phyloP scores from a whole-genome alignment of 257 asterid species.

The Lycium barbarum region DNA sequence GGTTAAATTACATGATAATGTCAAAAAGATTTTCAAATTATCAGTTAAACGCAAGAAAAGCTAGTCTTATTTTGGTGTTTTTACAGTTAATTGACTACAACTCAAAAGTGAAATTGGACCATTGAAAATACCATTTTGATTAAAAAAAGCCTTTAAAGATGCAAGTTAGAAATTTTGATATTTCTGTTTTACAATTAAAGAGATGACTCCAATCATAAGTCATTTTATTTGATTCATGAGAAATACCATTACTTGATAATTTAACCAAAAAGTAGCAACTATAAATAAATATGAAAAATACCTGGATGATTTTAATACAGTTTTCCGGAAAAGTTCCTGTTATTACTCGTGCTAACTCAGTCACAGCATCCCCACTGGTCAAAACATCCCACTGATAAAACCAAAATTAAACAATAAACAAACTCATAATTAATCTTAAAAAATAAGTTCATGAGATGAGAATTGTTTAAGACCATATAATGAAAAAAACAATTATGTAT shows the following conservation, averaged over 20 bases:
- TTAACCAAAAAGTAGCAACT: background rate
- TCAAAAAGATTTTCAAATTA: too few relatives aligned
- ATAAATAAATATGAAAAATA: constrained; percentile 26
- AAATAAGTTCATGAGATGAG: background rate
- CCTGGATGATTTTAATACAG: constrained; percentile 67
- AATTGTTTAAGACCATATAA: background rate
- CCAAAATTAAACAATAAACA: background rate
- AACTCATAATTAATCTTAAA: background rate
- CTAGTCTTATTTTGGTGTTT: too few relatives aligned
- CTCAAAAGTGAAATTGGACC: too few relatives aligned
- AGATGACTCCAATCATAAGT: background rate
- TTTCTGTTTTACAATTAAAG: background rate
- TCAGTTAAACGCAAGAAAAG: too few relatives aligned
- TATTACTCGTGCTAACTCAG: constrained; percentile 56
- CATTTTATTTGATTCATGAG: background rate
- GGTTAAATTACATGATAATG: too few relatives aligned
- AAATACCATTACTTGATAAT: background rate
- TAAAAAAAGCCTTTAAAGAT: too few relatives aligned
- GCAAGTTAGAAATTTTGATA: too few relatives aligned
- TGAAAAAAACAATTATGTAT: background rate
- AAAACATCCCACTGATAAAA: constrained; percentile 71
- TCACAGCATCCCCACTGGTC: constrained; percentile 49
- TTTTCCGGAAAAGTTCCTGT: constrained; percentile 64
- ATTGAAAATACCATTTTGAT: too few relatives aligned
- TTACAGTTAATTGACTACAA: too few relatives aligned